Evolutionary conservation across 2,329 filamentous ascomycete species (phyloP).

Genomic region (Phyllosticta paracitricarpa): DNA sequence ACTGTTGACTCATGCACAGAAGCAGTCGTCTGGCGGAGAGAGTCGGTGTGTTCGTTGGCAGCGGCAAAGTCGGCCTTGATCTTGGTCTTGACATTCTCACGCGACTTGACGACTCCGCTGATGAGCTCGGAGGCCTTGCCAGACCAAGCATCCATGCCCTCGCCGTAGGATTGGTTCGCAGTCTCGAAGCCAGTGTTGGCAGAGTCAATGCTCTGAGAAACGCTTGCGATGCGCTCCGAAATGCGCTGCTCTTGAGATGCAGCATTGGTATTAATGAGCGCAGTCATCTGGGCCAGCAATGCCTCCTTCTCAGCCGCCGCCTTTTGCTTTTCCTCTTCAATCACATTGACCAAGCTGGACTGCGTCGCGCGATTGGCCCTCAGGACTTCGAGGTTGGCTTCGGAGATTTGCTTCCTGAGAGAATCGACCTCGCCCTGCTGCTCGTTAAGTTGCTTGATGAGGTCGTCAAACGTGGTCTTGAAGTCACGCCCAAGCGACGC

Average conservation of each 20-base stretch:
- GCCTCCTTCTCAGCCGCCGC: conserved; percentile 64
- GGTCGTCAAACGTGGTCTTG: conserved; percentile 72
- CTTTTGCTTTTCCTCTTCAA: conserved; percentile 67
- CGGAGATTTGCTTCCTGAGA: conserved; percentile 61
- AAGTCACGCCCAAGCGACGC: conserved; percentile 75
- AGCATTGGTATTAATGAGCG: conserved; percentile 65
- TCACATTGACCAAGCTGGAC: conserved; percentile 53
- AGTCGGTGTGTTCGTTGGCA: conserved; percentile 70
- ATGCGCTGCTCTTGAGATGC: conserved; percentile 65
- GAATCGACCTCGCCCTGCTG: conserved; percentile 69
- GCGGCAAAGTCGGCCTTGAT: conserved; percentile 81
- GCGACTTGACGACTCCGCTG: conserved; percentile 59
- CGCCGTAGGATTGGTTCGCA: conserved; percentile 54
- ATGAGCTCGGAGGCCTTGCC: conserved; percentile 58
- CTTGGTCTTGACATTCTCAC: conserved; percentile 68
- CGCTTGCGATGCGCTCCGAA: conserved; percentile 48
- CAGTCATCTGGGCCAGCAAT: conserved; percentile 65
- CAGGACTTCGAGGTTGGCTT: conserved; percentile 58
- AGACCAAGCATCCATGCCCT: conserved; percentile 67
- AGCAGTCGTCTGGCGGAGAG: conserved; percentile 72
- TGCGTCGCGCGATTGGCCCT: conserved; percentile 60
- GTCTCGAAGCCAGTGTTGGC: conserved; percentile 57
- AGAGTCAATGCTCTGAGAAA: conserved; percentile 55
- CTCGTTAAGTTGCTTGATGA: conserved; percentile 61
- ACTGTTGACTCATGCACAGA: conserved; percentile 87